Percentiles rank a stretch among this genome's conserved stretches.
phyloP scores from a whole-genome alignment of 2,329 filamentous ascomycete species.

The Beauveria brongniartii region DNA sequence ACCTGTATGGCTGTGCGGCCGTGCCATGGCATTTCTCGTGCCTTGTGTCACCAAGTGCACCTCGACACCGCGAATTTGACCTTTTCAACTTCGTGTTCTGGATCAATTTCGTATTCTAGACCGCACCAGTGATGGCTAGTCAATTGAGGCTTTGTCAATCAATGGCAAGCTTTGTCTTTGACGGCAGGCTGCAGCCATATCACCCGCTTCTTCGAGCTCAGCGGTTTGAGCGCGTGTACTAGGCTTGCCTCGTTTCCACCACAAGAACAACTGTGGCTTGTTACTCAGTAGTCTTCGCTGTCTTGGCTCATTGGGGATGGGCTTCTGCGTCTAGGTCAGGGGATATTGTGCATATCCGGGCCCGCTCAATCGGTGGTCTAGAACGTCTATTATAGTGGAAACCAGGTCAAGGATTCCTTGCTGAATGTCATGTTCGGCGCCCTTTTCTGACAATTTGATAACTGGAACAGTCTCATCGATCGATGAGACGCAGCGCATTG shows the following conservation, averaged over 20 bases:
- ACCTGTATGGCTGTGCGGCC: background rate
- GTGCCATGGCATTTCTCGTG: too few relatives aligned
- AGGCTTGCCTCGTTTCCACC: constrained; percentile 4
- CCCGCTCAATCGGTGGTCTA: constrained; percentile 11
- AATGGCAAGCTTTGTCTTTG: background rate
- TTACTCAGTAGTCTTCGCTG: background rate
- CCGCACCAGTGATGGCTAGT: background rate
- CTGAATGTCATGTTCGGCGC: background rate
- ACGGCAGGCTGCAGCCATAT: background rate
- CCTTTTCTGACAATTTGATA: background rate
- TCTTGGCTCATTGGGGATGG: constrained; percentile 1
- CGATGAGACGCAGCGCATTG: constrained; percentile 4
- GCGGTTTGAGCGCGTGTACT: background rate
- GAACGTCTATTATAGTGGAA: constrained; percentile 9
- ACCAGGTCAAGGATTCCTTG: background rate
- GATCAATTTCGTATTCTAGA: background rate
- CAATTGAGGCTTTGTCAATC: background rate
- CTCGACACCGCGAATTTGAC: background rate
- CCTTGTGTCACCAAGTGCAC: too few relatives aligned
- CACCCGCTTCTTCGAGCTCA: background rate
- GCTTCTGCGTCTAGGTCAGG: background rate
- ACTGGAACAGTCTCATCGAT: constrained; percentile 5
- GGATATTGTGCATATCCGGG: constrained; percentile 7
- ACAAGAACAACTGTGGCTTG: background rate
- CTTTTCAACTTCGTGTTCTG: background rate